Evolutionary conservation across 2,329 filamentous ascomycete genomes (phyloP).

Genomic region (Botrytis paeoniae): DNA sequence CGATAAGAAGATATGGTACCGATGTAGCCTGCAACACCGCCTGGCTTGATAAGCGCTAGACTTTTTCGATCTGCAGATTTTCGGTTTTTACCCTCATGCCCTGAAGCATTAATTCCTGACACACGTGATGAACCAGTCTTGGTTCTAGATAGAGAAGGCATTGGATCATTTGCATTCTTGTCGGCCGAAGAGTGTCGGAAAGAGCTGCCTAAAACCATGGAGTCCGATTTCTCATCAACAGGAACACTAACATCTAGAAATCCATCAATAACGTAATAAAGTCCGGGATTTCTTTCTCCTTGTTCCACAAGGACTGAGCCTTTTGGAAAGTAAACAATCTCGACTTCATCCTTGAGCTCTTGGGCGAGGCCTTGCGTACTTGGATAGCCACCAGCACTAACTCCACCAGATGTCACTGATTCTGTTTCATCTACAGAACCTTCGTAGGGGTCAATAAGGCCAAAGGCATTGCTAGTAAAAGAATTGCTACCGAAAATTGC

Average conservation of each 20-base stretch:
- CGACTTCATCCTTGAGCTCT: slow-evolving; percentile 86
- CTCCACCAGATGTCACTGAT: slow-evolving; percentile 71
- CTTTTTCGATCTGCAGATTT: slow-evolving; percentile 60
- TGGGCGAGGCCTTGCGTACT: slow-evolving; percentile 66
- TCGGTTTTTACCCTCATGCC: slow-evolving; percentile 40
- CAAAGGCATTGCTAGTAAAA: slow-evolving; percentile 81
- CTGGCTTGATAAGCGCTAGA: slow-evolving; percentile 89
- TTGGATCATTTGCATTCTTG: slow-evolving; percentile 38
- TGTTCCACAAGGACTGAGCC: slow-evolving; percentile 93
- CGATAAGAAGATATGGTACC: slow-evolving; percentile 92
- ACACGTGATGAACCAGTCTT: slow-evolving; percentile 42
- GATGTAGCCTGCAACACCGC: slow-evolving; percentile 89
- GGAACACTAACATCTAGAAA: slow-evolving; percentile 94
- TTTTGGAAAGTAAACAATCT: slow-evolving; percentile 96
- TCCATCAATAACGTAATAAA: slow-evolving; percentile 97
- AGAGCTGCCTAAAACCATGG: slow-evolving; percentile 33
- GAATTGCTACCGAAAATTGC: slow-evolving; percentile 70
- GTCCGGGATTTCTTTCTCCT: slow-evolving; percentile 89
- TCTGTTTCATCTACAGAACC: slow-evolving; percentile 78
- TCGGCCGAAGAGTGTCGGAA: slow-evolving; percentile 26
- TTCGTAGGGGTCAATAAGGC: slow-evolving; percentile 83
- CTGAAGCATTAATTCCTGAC: slow-evolving; percentile 29
- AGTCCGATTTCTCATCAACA: slow-evolving; percentile 45
- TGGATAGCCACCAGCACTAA: slow-evolving; percentile 55
- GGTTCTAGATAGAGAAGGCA: slow-evolving; percentile 46